Conservation (phyloP, 1,139 yeast genomes). For the Saccharomyces hybrid region DNA sequence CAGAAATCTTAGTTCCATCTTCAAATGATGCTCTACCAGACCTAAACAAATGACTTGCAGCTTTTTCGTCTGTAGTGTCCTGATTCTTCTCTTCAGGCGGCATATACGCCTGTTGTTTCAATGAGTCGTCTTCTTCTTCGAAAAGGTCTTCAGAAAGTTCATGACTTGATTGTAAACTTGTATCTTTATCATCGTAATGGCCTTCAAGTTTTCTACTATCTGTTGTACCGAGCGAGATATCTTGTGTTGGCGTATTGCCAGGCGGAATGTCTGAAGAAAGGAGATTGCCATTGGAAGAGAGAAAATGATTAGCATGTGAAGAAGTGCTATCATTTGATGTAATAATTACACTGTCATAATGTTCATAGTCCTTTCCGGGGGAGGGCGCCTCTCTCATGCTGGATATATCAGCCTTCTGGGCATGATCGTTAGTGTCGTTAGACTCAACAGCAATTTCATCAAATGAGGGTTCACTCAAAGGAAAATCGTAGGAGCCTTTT, state of each 20-base stretch:
- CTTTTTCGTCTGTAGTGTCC: background rate
- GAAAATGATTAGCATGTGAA: background rate
- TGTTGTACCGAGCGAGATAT: background rate
- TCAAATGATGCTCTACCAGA: background rate
- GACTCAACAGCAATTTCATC: background rate
- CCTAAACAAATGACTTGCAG: constrained; percentile 14
- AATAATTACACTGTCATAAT: background rate
- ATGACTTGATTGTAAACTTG: background rate
- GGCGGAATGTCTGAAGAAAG: background rate
- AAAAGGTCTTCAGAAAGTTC: background rate
- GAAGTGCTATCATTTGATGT: background rate
- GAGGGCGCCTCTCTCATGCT: background rate
- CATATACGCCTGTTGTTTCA: background rate
- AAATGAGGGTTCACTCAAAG: background rate
- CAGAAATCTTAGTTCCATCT: background rate
- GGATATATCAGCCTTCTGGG: background rate
- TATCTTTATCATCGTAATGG: background rate
- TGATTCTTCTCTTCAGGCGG: background rate
- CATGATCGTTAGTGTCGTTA: background rate
- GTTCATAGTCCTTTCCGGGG: background rate
- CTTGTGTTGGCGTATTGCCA: background rate
- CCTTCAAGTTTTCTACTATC: background rate
- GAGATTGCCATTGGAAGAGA: background rate
- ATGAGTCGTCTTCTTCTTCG: constrained; percentile 2
- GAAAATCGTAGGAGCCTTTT: background rate